phyloP scores from a whole-genome alignment of 805 yeast species.

The Starmerella cellae region DNA sequence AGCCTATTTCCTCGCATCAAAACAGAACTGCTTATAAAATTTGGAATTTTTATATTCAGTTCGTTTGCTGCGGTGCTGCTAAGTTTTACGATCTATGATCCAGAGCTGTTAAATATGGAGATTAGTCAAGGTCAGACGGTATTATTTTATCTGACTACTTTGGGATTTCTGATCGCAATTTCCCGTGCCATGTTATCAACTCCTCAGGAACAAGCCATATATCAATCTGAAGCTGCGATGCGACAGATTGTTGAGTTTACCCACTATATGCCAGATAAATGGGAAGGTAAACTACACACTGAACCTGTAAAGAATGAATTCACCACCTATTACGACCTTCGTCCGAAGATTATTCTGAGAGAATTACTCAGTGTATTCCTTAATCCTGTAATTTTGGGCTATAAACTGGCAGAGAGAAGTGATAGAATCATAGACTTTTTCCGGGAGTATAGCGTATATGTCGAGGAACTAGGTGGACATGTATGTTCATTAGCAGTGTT shows the following conservation, averaged over 20 bases:
- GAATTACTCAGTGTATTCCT: slow-evolving; percentile 72
- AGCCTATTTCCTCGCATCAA: slow-evolving; percentile 84
- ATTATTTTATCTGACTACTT: slow-evolving; percentile 71
- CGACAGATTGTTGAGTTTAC: slow-evolving; percentile 72
- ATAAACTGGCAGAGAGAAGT: slow-evolving; percentile 57
- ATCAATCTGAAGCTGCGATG: slow-evolving; percentile 84
- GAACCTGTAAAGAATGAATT: slow-evolving; percentile 75
- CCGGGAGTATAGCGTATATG: slow-evolving; percentile 76
- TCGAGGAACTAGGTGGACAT: slow-evolving; percentile 79
- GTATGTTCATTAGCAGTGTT: slow-evolving; percentile 93
- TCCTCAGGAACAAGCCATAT: slow-evolving; percentile 44
- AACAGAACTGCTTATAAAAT: slow-evolving; percentile 41
- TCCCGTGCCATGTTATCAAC: slow-evolving; percentile 57
- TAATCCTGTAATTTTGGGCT: slow-evolving; percentile 85
- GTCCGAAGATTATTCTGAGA: slow-evolving; percentile 52
- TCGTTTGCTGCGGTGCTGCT: slow-evolving; percentile 83
- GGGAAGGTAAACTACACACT: slow-evolving; percentile 80
- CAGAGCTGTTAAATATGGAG: slow-evolving; percentile 83
- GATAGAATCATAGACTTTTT: slow-evolving; percentile 79
- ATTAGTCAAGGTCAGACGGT: slow-evolving; percentile 68
- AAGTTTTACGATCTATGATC: slow-evolving; percentile 62
- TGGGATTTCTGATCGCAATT: slow-evolving; percentile 81
- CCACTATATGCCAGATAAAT: slow-evolving; percentile 73
- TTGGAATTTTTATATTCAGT: slow-evolving; percentile 65
- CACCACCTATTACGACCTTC: slow-evolving; percentile 61